These are phyloP conservation scores for Candida broadrunensis DNA, from an alignment of 805 yeast species.

Conservation along the genomic window DNA sequence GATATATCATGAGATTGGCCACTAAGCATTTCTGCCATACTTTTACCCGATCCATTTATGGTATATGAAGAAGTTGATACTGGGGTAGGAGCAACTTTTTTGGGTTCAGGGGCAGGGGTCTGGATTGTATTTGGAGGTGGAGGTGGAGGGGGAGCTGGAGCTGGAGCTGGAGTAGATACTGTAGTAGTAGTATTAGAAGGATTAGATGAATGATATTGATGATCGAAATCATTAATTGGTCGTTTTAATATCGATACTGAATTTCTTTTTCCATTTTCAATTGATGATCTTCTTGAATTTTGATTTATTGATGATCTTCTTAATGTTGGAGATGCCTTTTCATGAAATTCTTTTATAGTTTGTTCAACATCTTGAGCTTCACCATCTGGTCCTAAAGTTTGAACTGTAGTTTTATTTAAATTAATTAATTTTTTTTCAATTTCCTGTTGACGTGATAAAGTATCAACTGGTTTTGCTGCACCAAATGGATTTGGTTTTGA, in stretches of 20 bases:
- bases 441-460: constrained; percentile 60
- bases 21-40: constrained; percentile 39
- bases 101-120: constrained; percentile 1
- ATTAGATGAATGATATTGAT: background rate
- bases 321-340: constrained; percentile 9
- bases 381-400: constrained; percentile 20
- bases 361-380: constrained; percentile 6
- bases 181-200: background rate
- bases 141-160: background rate
- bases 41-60: constrained; percentile 22
- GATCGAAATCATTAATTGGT: background rate
- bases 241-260: constrained; percentile 18
- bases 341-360: constrained; percentile 10
- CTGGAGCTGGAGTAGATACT: background rate
- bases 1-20: constrained; percentile 9
- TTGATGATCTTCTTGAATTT: background rate
- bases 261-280: constrained; percentile 8
- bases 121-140: background rate
- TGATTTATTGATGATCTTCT: constrained; percentile 5
- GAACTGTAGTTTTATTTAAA: constrained; percentile 31
- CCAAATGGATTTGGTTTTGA: constrained; percentile 74
- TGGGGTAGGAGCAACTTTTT: constrained; percentile 9
- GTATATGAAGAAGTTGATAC: constrained; percentile 9
- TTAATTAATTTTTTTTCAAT: constrained; percentile 43
- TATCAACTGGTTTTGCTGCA: constrained; percentile 81